Evolutionary conservation across 305 asterid species (phyloP), one percentile per base, ranked within the genome.

Genomic region (Rubia peregrina): DNA sequence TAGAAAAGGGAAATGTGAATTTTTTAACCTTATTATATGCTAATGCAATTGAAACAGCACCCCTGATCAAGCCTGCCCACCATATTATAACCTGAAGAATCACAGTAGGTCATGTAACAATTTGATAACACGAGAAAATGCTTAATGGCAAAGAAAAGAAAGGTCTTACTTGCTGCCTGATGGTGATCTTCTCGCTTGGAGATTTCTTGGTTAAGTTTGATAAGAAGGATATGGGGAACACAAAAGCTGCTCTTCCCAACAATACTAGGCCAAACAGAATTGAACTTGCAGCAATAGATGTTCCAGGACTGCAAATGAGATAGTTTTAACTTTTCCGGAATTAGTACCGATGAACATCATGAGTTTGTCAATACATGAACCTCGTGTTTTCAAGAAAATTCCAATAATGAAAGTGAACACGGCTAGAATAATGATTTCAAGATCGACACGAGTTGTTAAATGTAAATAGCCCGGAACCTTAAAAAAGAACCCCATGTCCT

Each of bases 171-270:
- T 92, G 98, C 81, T 92, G 87, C 81, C 83, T 87, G 53, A 92
- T 76, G 67, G 71, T 81, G 55, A 92, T 87, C 69, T 81, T 88
- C 41, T 88, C 91, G 22, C 73, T 46, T 4, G 76, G 76, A 41
- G 81, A 71, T 80, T 87, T 87, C 87, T 86, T 88, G 77, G 87
- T 69, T 80, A 92, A 75, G 88, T 92, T 92, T 44, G 93, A 80
- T 82, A 92, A 70, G 72, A 80, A 80, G 68, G 98, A 92, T 74
- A 92, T 72, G 57, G 96, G 96, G 73, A 92, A 90, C 73, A 92
- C 96, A 73, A 92, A 90, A 64, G 95, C 92, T 73, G 96, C 98
- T 80, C 98, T 82, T 72, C 96, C 96, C 48, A 83, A 76, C 85
- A 88, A 73, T 72, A 86, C 71, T 78, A 92, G 75, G 67, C 95